These are phyloP conservation scores for Phellopilus nigrolimitatus DNA, from an alignment of 1,284 basidiomycete species.

Conservation along the genomic window DNA sequence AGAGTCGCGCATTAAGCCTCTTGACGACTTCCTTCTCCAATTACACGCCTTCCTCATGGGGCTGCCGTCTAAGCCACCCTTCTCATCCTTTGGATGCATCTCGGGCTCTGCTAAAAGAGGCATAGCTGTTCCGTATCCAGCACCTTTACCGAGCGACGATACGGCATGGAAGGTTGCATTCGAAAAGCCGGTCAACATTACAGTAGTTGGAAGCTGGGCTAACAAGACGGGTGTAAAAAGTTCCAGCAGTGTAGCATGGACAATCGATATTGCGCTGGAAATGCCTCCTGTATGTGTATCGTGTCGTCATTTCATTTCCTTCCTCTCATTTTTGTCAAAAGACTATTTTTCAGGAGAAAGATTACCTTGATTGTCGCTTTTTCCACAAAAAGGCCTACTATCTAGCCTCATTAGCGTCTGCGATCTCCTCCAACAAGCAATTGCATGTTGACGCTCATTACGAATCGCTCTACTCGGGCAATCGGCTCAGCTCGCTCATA, in stretches of 20 bases:
- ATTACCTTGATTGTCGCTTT: slow-evolving; percentile 86
- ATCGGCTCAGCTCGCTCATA: slow-evolving; percentile 66
- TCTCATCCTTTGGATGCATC: slow-evolving; percentile 63
- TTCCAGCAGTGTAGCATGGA: slow-evolving; percentile 59
- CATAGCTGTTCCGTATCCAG: slow-evolving; percentile 55
- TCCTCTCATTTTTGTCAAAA: slow-evolving; percentile 29
- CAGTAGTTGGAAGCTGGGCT: slow-evolving; percentile 73
- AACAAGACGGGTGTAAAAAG: slow-evolving; percentile 63
- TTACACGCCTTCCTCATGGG: slow-evolving; percentile 57
- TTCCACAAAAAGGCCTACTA: slow-evolving; percentile 94
- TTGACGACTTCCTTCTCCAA: slow-evolving; percentile 61
- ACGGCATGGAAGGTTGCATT: slow-evolving; percentile 76
- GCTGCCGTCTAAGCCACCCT: slow-evolving; percentile 52
- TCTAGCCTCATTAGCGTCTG: slow-evolving; percentile 74
- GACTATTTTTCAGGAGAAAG: slow-evolving; percentile 89
- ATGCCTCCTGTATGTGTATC: slow-evolving; percentile 73
- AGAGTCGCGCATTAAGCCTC: slow-evolving; percentile 43
- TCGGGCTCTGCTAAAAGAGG: slow-evolving; percentile 45
- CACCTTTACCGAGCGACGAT: slow-evolving; percentile 62
- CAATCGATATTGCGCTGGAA: slow-evolving; percentile 79
- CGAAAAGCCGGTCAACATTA: slow-evolving; percentile 59
- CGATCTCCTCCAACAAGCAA: slow-evolving; percentile 44
- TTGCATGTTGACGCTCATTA: slow-evolving; percentile 56
- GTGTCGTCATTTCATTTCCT: background rate
- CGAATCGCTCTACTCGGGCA: slow-evolving; percentile 57